Evolutionary conservation across 768 basidiomycete species (phyloP).

Genomic region (Xerocomellus amylosporus): DNA sequence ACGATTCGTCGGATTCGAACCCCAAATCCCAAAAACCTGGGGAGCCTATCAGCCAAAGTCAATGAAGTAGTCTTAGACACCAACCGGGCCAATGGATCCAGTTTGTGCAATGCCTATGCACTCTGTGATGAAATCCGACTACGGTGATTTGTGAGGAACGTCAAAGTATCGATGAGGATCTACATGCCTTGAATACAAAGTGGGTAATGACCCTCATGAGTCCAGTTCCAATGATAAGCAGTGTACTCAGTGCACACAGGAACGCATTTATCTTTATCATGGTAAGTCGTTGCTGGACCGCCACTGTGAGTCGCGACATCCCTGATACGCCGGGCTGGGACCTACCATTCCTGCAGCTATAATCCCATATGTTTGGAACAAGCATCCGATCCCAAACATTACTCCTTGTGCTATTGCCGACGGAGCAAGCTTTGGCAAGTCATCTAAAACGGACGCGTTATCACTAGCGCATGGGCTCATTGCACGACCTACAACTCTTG

Average conservation of each 20-base stretch:
- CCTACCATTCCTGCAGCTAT: slow-evolving; percentile 50
- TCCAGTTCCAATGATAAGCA: slow-evolving; percentile 50
- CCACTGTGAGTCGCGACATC: not conserved
- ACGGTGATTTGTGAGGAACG: not conserved
- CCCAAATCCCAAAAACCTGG: slow-evolving; percentile 53
- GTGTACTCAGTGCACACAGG: slow-evolving; percentile 43
- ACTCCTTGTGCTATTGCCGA: slow-evolving; percentile 60
- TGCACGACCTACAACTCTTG: slow-evolving; percentile 41
- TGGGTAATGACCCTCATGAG: slow-evolving; percentile 60
- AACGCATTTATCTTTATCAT: slow-evolving; percentile 58
- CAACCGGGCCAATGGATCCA: slow-evolving; percentile 32
- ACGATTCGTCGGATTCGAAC: slow-evolving; percentile 35
- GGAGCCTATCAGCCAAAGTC: slow-evolving; percentile 16
- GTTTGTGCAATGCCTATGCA: slow-evolving; percentile 46
- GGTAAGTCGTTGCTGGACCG: slow-evolving; percentile 48
- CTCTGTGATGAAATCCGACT: slow-evolving; percentile 58
- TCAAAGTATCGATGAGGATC: not conserved
- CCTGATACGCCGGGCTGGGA: not conserved
- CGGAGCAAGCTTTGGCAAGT: slow-evolving; percentile 45
- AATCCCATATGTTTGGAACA: slow-evolving; percentile 56
- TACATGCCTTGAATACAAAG: slow-evolving; percentile 61
- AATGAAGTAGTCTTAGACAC: slow-evolving; percentile 7
- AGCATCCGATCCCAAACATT: slow-evolving; percentile 49
- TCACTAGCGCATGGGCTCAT: not conserved
- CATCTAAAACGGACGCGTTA: slow-evolving; percentile 32